phyloP scores from a whole-genome alignment of 352 stramenopile species.

The Phytopythium sindhum region DNA sequence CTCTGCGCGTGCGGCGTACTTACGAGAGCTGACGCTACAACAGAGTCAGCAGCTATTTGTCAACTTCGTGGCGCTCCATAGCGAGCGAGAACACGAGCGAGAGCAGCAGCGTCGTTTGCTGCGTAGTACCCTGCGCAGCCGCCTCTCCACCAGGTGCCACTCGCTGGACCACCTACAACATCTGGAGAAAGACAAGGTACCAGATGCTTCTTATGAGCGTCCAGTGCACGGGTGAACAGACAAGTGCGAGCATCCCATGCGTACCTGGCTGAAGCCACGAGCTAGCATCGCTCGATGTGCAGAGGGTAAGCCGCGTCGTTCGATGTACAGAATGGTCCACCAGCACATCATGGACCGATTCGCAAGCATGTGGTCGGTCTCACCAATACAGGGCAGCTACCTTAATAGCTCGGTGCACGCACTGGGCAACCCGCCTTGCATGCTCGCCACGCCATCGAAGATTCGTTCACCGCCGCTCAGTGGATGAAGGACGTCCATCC shows the following conservation, averaged over 20 bases:
- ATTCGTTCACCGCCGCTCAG: no score
- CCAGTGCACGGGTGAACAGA: neutral
- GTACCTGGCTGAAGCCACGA: no score
- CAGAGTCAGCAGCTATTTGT: conserved; percentile 37
- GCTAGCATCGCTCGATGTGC: no score
- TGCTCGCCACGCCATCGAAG: neutral
- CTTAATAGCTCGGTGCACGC: neutral
- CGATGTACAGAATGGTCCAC: neutral
- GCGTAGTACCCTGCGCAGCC: conserved; percentile 14
- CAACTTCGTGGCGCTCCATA: conserved; percentile 34
- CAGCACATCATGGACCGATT: neutral
- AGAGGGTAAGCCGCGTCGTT: no score
- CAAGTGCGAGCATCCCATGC: no score
- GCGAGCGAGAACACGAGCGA: conserved; percentile 32
- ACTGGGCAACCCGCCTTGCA: neutral
- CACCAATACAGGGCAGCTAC: neutral
- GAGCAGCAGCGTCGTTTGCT: conserved; percentile 28
- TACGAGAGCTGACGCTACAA: conserved; percentile 26
- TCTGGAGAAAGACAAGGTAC: neutral
- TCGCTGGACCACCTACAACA: neutral
- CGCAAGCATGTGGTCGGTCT: neutral
- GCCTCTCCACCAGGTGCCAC: neutral
- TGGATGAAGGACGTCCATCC: no score
- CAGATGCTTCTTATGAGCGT: neutral
- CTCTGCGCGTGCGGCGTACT: conserved; percentile 13